phyloP scores from a whole-genome alignment of 768 basidiomycete species.

The Trametes meyenii region DNA sequence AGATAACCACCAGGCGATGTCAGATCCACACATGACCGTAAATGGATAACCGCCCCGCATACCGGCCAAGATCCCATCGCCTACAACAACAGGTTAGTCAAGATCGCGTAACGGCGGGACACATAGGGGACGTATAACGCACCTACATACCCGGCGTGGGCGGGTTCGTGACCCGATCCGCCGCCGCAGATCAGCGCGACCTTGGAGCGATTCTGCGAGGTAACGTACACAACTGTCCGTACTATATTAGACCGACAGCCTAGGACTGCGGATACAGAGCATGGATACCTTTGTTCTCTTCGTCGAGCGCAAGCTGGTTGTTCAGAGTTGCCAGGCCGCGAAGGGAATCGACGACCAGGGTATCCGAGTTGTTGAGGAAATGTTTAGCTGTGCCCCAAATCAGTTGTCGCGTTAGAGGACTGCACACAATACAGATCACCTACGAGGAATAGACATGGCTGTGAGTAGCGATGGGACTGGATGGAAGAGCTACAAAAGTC shows the following conservation, averaged over 20 bases:
- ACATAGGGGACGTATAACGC: constrained; percentile 24
- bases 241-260: not conserved
- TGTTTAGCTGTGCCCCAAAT: constrained; percentile 56
- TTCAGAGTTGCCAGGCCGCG: constrained; percentile 72
- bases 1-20: not conserved
- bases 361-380: constrained; percentile 69
- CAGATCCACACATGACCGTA: not conserved
- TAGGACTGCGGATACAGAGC: no score
- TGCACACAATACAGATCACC: not conserved
- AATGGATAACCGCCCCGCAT: constrained; percentile 8
- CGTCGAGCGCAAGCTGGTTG: constrained; percentile 71
- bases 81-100: constrained; percentile 37
- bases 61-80: constrained; percentile 80
- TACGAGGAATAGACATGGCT: constrained; percentile 9
- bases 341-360: constrained; percentile 80
- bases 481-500: not conserved
- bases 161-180: constrained; percentile 89
- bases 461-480: not conserved
- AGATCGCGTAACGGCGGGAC: not conserved
- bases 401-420: not conserved
- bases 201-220: constrained; percentile 58
- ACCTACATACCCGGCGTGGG: constrained; percentile 92
- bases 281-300: constrained; percentile 62
- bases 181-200: constrained; percentile 85
- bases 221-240: constrained; percentile 60